A percentile compares a stretch with the other conserved stretches of the same genome.
Conservation (phyloP, 306 rosid species). For the Acacia crassicarpa region DNA sequence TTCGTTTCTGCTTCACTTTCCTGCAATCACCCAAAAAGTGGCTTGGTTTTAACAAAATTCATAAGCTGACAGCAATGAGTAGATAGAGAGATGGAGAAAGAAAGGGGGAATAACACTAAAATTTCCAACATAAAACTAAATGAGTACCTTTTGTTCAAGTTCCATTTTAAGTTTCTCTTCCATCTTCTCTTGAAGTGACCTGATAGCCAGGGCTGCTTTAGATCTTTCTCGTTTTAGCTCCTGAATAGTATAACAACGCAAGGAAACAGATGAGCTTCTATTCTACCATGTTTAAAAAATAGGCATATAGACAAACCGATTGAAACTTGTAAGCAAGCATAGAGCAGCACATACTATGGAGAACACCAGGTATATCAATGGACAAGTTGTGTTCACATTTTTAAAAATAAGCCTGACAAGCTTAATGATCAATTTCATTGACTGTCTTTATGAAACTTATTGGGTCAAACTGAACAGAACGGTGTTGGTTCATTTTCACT, state of each 20-base stretch:
- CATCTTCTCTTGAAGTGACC: constrained; percentile 81
- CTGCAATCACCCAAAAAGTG: constrained; percentile 49
- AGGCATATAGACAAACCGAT: neutral
- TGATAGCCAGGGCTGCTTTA: constrained; percentile 85
- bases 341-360: constrained; percentile 20
- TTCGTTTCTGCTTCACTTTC: constrained; percentile 63
- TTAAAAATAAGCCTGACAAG: constrained; percentile 13
- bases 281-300: constrained; percentile 16
- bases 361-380: constrained; percentile 4
- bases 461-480: constrained; percentile 25
- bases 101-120: constrained; percentile 1
- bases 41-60: constrained; percentile 32
- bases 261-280: neutral
- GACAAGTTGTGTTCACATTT: constrained; percentile 18
- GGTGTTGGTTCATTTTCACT: neutral
- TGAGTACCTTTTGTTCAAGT: constrained; percentile 78
- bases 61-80: constrained; percentile 10
- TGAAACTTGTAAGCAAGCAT: constrained; percentile 17
- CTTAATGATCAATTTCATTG: constrained; percentile 27
- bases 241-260: constrained; percentile 42
- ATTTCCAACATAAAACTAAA: constrained; percentile 31
- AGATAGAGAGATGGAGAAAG: constrained; percentile 5
- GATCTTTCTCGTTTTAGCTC: constrained; percentile 82
- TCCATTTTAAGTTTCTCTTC: constrained; percentile 74
- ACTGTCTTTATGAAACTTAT: constrained; percentile 28